Conservation (phyloP, 208 protist genomes). For the Leishmania major region DNA sequence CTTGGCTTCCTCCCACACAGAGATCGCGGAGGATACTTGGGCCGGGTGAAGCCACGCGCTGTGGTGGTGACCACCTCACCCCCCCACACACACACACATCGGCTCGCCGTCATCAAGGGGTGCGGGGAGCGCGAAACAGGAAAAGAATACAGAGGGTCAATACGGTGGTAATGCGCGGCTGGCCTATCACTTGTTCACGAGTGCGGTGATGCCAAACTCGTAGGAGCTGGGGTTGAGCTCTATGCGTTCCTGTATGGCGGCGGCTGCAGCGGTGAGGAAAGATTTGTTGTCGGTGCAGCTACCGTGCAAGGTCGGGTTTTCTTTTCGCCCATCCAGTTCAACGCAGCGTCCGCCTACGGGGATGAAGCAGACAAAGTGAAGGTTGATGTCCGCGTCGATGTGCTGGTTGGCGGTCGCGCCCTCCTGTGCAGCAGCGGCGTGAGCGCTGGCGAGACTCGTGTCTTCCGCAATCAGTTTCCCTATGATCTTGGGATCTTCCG, state of each 20-base stretch:
- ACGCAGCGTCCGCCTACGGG: constrained; percentile 81
- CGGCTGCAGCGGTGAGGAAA: constrained; percentile 73
- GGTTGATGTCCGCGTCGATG: constrained; percentile 75
- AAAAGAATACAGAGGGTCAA: background rate
- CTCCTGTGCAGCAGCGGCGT: constrained; percentile 58
- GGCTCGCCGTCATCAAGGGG: too few species aligned
- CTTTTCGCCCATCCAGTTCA: constrained; percentile 95
- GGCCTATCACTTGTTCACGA: constrained; percentile 34
- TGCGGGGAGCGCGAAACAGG: background rate
- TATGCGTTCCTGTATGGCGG: constrained; percentile 82
- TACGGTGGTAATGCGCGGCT: background rate
- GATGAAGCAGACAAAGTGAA: constrained; percentile 96
- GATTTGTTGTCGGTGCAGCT: constrained; percentile 47
- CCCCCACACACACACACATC: too few species aligned
- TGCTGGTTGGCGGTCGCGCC: constrained; percentile 69
- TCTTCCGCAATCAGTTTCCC: constrained; percentile 54
- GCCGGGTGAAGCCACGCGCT: background rate
- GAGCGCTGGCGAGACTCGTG: constrained; percentile 46
- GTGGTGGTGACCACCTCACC: too few species aligned
- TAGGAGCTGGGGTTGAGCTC: constrained; percentile 52
- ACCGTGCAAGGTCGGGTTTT: constrained; percentile 83
- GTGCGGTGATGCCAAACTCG: constrained; percentile 83
- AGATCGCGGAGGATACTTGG: background rate
- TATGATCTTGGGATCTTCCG: constrained; percentile 3
- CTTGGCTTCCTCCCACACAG: background rate